Conservation (phyloP, 441 rosid genomes). For the Aquilaria agallochum region DNA sequence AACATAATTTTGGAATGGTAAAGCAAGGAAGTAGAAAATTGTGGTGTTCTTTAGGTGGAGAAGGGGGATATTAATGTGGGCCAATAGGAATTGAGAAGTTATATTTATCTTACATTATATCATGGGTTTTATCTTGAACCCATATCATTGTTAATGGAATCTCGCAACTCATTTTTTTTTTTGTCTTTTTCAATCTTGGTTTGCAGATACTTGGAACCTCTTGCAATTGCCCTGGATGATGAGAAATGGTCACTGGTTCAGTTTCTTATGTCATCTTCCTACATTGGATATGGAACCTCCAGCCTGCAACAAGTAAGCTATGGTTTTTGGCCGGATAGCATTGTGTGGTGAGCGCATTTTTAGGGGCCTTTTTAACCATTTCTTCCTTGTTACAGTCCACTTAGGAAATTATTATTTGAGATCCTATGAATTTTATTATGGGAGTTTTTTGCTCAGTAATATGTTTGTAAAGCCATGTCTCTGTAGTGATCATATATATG, state of each 20-base stretch:
- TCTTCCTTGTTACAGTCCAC: no score
- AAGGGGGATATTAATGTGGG: no score
- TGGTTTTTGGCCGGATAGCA: conserved; percentile 3
- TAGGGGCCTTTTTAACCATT: no score
- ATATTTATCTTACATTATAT: no score
- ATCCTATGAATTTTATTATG: no score
- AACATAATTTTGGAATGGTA: not conserved
- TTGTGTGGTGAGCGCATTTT: no score
- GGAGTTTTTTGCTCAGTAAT: no score
- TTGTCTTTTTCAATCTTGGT: conserved; percentile 3
- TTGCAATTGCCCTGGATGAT: conserved; percentile 83
- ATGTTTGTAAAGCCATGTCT: no score
- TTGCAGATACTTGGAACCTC: conserved; percentile 87
- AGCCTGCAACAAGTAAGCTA: conserved; percentile 78
- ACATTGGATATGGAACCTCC: conserved; percentile 86
- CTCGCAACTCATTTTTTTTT: not conserved
- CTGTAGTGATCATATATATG: no score
- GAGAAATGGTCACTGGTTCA: conserved; percentile 98
- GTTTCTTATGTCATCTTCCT: conserved; percentile 80
- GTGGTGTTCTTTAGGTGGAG: not conserved
- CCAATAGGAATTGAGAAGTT: not conserved
- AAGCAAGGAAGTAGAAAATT: not conserved
- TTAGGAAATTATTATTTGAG: no score
- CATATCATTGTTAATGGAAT: not conserved
- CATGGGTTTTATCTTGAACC: no score